These are phyloP conservation scores for Pseudoneurospora amorphoporcata DNA, from an alignment of 495 filamentous ascomycete genomes.

Conservation along the genomic window DNA sequence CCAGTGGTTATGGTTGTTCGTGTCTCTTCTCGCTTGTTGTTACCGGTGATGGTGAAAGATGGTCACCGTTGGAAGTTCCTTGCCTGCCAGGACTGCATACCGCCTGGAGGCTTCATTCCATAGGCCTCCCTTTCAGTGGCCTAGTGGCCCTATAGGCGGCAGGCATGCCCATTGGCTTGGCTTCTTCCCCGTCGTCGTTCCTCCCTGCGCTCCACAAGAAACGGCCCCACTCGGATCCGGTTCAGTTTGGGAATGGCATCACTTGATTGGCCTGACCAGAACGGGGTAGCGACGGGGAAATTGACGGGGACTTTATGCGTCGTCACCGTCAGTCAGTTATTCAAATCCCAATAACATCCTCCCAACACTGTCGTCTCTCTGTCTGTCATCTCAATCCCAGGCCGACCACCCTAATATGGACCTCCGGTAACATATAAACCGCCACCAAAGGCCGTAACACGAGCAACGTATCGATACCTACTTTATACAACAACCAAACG, in stretches of 20 bases:
- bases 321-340: neutral
- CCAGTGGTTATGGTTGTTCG: neutral
- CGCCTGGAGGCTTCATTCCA: neutral
- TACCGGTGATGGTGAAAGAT: neutral
- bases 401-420: constrained; percentile 7
- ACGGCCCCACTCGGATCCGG: neutral
- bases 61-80: neutral
- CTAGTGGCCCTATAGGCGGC: neutral
- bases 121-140: neutral
- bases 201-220: neutral
- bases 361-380: neutral
- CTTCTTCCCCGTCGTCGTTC: too few species aligned
- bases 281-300: neutral
- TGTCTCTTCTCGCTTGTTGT: neutral
- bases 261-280: neutral
- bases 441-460: constrained; percentile 15
- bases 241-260: neutral
- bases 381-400: neutral
- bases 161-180: too few species aligned
- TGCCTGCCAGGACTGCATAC: neutral
- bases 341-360: neutral
- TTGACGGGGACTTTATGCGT: neutral
- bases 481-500: neutral
- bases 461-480: neutral
- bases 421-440: neutral